These are phyloP conservation scores for Erucastrum elatum DNA, from an alignment of 345 rosid species.

Conservation along the genomic window DNA sequence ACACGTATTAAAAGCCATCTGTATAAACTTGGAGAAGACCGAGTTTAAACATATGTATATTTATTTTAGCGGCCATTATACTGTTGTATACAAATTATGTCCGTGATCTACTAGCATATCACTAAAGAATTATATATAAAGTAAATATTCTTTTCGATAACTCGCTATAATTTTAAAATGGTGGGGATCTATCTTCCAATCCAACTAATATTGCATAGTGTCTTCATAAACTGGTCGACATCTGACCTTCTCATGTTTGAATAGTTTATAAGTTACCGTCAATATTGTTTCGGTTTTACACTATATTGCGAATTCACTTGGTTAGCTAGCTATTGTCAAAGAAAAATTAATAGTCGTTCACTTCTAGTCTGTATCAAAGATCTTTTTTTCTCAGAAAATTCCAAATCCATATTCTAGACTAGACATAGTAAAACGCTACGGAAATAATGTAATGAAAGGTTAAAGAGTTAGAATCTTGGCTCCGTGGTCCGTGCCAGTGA, in stretches of 20 bases:
- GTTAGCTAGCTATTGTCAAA: conserved; percentile 33
- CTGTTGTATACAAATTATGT: not conserved
- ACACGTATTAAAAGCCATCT: not conserved
- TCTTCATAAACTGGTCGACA: not conserved
- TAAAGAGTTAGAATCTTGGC: conserved; percentile 24
- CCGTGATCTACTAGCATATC: conserved; percentile 16
- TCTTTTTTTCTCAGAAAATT: conserved; percentile 4
- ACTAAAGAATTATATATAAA: not conserved
- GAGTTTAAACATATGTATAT: not conserved
- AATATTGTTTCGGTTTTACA: conserved; percentile 2
- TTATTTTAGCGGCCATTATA: not conserved
- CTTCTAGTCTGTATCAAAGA: conserved; percentile 20
- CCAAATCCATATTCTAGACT: conserved; percentile 23
- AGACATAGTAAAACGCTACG: conserved; percentile 22
- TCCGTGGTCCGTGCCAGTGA: conserved; percentile 34
- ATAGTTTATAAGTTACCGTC: not conserved
- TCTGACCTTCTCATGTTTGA: not conserved
- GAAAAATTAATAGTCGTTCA: conserved; percentile 23
- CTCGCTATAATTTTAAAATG: not conserved
- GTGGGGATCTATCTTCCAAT: conserved; percentile 5
- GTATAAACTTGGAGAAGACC: not conserved
- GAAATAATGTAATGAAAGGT: not conserved
- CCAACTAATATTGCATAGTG: not conserved
- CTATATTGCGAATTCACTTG: conserved; percentile 24
- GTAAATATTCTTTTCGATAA: not conserved